Evolutionary conservation across 1,284 basidiomycete species (phyloP), one percentile per base, ranked within the genome.

Genomic region (Apiotrichum veenhuisii): DNA sequence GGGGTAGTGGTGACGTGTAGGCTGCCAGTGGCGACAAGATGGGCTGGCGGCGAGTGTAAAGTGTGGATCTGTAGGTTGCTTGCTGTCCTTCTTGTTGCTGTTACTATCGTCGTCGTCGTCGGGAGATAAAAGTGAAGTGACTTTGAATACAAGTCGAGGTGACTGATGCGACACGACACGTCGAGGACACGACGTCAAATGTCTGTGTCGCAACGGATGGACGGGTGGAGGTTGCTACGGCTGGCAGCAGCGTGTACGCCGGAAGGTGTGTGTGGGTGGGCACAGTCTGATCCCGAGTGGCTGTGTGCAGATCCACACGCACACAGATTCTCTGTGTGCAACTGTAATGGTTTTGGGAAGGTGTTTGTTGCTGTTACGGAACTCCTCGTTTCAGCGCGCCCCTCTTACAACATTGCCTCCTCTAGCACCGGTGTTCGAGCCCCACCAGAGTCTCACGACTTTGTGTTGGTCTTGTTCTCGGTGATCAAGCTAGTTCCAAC

Each of bases 371-470:
- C 38, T 52, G 43, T 68, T 61, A 73, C 70, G 71, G 72, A 67
- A 48, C 57, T 67, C 65, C 66, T 68, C 65, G 69, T 64, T 59
- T 67, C 70, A 70, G 72, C 64, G 72, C 72, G 67, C 71, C 70
- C 62, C 52, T 59, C 58, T 51, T 68, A 63, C 64, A 57, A 58
- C 49, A 41, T 52, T 52, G 67, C 71, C 68, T 71, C 73, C 70
- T 69, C 70, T 73, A 73, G 70, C 67, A 61, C 62, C 61, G 68
- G 70, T 72, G 73, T 73, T 75, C 73, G 71, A 72, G 67, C 65
- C 68, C 71, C 73, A 72, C 50, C 70, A 62, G 38, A 58, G 55
- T 63, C 69, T 75, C 71, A 75, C 50, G 67, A 61, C 58, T 59
- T 64, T 61, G 64, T 43, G 50, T n/a, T 63, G 66, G 67, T 64